Evolutionary conservation across 2,329 filamentous ascomycete species (phyloP).

Genomic region (Bimuria novae-zelandiae): DNA sequence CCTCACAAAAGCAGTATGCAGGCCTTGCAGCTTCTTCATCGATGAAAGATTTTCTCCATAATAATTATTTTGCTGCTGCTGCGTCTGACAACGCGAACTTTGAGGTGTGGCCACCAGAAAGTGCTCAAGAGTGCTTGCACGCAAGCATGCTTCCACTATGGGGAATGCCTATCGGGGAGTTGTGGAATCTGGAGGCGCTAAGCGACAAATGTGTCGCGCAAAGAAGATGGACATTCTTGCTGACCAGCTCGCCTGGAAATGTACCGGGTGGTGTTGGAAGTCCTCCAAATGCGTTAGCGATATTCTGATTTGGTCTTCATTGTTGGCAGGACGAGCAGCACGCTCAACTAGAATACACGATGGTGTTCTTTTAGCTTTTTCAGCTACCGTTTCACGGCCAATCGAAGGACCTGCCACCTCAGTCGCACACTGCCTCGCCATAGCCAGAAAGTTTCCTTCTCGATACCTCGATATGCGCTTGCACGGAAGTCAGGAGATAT

Average conservation of each 20-base stretch:
- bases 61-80: constrained; percentile 49
- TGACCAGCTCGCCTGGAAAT: constrained; percentile 57
- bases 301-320: neutral
- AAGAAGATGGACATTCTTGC: constrained; percentile 54
- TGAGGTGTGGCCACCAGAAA: constrained; percentile 33
- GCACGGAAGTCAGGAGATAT: too few relatives aligned
- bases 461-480: too few relatives aligned
- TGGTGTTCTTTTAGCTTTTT: too few relatives aligned
- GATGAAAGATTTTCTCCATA: constrained; percentile 85
- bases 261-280: constrained; percentile 35
- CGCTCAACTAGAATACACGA: too few relatives aligned
- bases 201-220: constrained; percentile 13
- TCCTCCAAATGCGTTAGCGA: constrained; percentile 24
- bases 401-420: too few relatives aligned
- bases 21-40: constrained; percentile 83
- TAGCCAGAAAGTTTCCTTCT: too few relatives aligned
- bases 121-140: constrained; percentile 25
- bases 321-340: too few relatives aligned
- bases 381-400: too few relatives aligned
- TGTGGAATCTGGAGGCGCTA: neutral
- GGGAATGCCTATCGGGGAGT: constrained; percentile 29
- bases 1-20: constrained; percentile 22
- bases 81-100: constrained; percentile 42
- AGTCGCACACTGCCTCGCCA: too few relatives aligned
- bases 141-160: constrained; percentile 31